Percentiles rank a stretch among this genome's conserved stretches.
Conservation (phyloP, 2,329 filamentous ascomycete species). For the Paramyrothecium sp. region DNA sequence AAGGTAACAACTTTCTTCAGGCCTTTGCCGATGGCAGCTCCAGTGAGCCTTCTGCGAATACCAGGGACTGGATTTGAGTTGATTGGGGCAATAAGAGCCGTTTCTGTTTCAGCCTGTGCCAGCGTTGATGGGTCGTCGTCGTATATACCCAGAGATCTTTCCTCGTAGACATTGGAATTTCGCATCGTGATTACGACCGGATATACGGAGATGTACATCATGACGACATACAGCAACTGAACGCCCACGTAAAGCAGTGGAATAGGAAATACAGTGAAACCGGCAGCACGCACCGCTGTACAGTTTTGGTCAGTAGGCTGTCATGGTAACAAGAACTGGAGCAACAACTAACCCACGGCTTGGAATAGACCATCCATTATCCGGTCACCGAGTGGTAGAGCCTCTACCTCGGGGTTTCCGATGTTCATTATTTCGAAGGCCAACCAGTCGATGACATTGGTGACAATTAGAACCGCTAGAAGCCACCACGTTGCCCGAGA, state of each 20-base stretch:
- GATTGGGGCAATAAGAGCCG: not conserved
- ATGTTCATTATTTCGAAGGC: constrained; percentile 66
- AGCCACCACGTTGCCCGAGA: constrained; percentile 65
- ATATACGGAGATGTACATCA: constrained; percentile 67
- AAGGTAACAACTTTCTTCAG: constrained; percentile 37
- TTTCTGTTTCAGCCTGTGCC: constrained; percentile 14
- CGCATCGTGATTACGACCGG: constrained; percentile 64
- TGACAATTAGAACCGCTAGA: constrained; percentile 55
- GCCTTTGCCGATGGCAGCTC: constrained; percentile 28
- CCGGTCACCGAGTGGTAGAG: constrained; percentile 50
- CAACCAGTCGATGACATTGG: constrained; percentile 64
- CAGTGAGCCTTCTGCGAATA: constrained; percentile 19
- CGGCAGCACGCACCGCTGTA: constrained; percentile 61
- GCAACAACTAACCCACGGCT: constrained; percentile 45
- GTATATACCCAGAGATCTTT: constrained; percentile 63
- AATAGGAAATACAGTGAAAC: constrained; percentile 65
- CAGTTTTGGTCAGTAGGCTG: not conserved
- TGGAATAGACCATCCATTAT: constrained; percentile 66
- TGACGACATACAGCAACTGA: constrained; percentile 59
- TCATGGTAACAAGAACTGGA: not conserved
- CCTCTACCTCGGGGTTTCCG: constrained; percentile 53
- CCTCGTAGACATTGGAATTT: constrained; percentile 71
- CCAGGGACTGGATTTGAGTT: constrained; percentile 12
- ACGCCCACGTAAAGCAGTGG: constrained; percentile 54
- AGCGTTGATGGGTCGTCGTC: constrained; percentile 26